phyloP scores from a whole-genome alignment of 139 green algal species.

The Diplosphaera chodatii region DNA sequence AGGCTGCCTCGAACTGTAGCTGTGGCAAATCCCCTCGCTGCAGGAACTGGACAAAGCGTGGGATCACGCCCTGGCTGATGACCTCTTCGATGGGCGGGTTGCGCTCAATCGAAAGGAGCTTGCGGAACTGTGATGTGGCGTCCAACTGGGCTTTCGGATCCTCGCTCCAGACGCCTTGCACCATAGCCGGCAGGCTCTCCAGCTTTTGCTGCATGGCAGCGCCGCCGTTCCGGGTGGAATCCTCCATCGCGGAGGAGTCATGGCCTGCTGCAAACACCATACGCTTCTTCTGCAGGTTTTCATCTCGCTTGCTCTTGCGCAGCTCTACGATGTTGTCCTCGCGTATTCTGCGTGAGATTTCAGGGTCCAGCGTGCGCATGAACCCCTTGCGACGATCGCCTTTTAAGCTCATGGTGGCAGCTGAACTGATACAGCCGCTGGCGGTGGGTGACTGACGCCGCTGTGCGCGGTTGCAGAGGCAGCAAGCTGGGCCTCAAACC shows the following conservation, averaged over 20 bases:
- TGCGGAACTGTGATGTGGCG: conserved; percentile 94
- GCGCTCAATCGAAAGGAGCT: conserved; percentile 97
- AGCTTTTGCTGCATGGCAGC: conserved; percentile 53
- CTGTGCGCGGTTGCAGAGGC: too few species aligned
- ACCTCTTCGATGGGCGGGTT: conserved; percentile 99
- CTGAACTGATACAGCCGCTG: too few species aligned
- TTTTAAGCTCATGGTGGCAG: too few species aligned
- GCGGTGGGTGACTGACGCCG: too few species aligned
- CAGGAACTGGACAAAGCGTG: conserved; percentile 96
- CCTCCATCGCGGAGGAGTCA: conserved; percentile 17
- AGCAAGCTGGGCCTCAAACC: too few species aligned
- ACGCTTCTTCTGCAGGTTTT: conserved; percentile 97
- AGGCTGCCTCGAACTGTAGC: conserved; percentile 96
- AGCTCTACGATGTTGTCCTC: conserved; percentile 96
- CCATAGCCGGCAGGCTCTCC: conserved; percentile 88
- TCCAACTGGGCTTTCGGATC: conserved; percentile 86
- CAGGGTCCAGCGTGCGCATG: conserved; percentile 88
- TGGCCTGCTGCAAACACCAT: conserved; percentile 37
- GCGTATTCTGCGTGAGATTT: conserved; percentile 89
- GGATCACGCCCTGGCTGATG: conserved; percentile 91
- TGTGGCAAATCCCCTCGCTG: conserved; percentile 74
- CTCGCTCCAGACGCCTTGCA: conserved; percentile 77
- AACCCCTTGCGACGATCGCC: conserved; percentile 32
- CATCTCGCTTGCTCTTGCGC: conserved; percentile 95
- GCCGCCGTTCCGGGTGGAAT: conserved; percentile 24